A percentile compares a stretch with the other conserved stretches of the same genome.
These are phyloP conservation scores for Nakazawaea anatomiae DNA, from an alignment of 805 yeast species.

Conservation along the genomic window DNA sequence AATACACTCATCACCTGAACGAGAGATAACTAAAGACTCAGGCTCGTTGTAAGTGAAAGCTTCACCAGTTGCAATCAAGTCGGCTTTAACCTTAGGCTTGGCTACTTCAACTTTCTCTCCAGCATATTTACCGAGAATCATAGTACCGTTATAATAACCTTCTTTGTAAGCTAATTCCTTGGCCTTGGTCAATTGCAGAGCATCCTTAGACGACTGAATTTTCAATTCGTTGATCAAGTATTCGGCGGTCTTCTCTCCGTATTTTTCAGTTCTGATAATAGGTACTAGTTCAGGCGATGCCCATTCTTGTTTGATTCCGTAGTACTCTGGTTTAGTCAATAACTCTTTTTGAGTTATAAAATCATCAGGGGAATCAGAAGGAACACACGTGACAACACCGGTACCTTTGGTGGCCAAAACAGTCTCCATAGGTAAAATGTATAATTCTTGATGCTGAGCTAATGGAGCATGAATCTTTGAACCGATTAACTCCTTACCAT, in stretches of 20 bases:
- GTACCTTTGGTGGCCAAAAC: conserved; percentile 94
- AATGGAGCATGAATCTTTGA: conserved; percentile 83
- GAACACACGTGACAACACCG: conserved; percentile 98
- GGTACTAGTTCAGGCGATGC: conserved; percentile 68
- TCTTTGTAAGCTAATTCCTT: conserved; percentile 95
- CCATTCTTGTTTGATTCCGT: conserved; percentile 83
- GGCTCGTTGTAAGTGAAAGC: conserved; percentile 95
- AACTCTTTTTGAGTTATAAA: conserved; percentile 81
- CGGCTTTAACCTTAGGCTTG: conserved; percentile 79
- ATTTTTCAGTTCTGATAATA: conserved; percentile 72
- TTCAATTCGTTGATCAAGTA: conserved; percentile 77
- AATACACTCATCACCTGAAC: conserved; percentile 95
- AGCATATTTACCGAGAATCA: conserved; percentile 73
- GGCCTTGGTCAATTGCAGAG: conserved; percentile 81
- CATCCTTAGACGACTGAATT: conserved; percentile 92
- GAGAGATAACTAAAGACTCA: conserved; percentile 80
- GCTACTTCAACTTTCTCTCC: conserved; percentile 92
- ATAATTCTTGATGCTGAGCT: conserved; percentile 59
- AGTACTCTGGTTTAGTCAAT: conserved; percentile 84
- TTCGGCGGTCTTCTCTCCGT: conserved; percentile 87
- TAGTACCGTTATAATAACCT: conserved; percentile 86
- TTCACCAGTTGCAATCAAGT: conserved; percentile 66
- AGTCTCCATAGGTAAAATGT: conserved; percentile 96
- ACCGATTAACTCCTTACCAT: conserved; percentile 77
- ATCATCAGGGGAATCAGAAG: conserved; percentile 99